Evolutionary conservation across 176 grass and related monocot genomes (phyloP).

Genomic region (Carex parvula): DNA sequence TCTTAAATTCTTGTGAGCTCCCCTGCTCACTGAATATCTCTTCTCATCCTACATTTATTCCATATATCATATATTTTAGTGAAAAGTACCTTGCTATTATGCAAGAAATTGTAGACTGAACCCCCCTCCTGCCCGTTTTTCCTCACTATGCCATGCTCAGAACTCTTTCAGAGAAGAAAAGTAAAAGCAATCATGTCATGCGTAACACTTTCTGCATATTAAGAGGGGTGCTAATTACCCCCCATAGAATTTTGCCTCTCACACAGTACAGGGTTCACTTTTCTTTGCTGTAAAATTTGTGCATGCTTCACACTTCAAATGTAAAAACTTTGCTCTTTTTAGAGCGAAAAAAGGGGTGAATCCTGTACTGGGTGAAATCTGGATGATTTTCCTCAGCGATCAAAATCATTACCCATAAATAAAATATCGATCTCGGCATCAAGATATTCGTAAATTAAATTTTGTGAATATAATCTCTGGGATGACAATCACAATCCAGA

Average conservation of each 20-base stretch:
- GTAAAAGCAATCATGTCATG: neutral
- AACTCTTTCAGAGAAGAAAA: neutral
- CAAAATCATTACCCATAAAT: neutral
- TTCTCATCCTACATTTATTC: slow-evolving; percentile 56
- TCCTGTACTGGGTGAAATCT: too few species aligned
- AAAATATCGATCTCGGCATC: neutral
- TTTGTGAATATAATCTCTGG: neutral
- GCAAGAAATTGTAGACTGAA: slow-evolving; percentile 27
- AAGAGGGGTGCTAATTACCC: too few species aligned
- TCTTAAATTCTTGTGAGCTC: slow-evolving; percentile 84
- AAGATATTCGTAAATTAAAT: neutral
- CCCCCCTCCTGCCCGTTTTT: too few species aligned
- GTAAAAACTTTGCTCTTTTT: too few species aligned
- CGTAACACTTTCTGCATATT: neutral
- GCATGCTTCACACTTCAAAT: too few species aligned
- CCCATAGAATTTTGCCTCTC: too few species aligned
- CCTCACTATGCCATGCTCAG: too few species aligned
- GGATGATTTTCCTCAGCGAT: too few species aligned
- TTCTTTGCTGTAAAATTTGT: too few species aligned
- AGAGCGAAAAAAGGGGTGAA: too few species aligned
- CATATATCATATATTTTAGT: neutral
- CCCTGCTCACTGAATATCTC: slow-evolving; percentile 93
- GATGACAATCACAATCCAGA: neutral
- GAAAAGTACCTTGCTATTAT: neutral
- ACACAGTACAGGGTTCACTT: too few species aligned